Evolutionary conservation across 1,284 basidiomycete genomes (phyloP), one percentile per base, ranked within the genome.

Genomic region (Peniophora sp.): DNA sequence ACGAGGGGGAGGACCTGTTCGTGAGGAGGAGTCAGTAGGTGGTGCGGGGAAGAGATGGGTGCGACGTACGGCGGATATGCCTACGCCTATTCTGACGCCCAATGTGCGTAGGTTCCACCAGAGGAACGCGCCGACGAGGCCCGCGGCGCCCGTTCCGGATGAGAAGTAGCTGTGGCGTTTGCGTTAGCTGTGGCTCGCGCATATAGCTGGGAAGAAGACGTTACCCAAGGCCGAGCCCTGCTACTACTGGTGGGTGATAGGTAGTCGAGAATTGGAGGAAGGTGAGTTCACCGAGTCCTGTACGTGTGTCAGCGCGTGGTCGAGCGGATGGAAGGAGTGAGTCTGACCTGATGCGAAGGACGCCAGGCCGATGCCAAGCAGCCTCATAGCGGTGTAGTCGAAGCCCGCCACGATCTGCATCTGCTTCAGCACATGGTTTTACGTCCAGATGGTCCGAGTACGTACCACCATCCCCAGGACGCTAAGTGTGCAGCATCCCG

Each of bases 61-160:
- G 48, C 22, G 44, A 66, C 83, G 47, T 61, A 88, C 87, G 14
- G 85, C 78, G 3, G 88, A 92, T 15, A 94, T 62, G 1, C 90
- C 87, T 20, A 99, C 82, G 0, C 95, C 97, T 6, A 71, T 62
- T 47, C 82, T 78, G 5, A 99, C 92, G 12, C 96, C 96, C 1
- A 97, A 68, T 0, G 83, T 81, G 34, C 97, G 76, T 1, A 98
- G 72, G 56, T 93, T 75, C 96, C 96, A 98, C 96, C 96, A 99
- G 5, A 97, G 65, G 37, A 87, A 86, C 0, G 96, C 94, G 3
- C 96, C 97, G 0, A 88, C 86, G 3, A 98, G 78, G 0, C 96
- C 96, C 0, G 96, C 96, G 1, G 89, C 92, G 1, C 96, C 96
- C 0, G 96, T 99, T 0, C 96, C 96, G 8, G 87, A 87, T 3